Conservation (phyloP, 192 early-diverging fungal species). For the Coemansia sp. region DNA sequence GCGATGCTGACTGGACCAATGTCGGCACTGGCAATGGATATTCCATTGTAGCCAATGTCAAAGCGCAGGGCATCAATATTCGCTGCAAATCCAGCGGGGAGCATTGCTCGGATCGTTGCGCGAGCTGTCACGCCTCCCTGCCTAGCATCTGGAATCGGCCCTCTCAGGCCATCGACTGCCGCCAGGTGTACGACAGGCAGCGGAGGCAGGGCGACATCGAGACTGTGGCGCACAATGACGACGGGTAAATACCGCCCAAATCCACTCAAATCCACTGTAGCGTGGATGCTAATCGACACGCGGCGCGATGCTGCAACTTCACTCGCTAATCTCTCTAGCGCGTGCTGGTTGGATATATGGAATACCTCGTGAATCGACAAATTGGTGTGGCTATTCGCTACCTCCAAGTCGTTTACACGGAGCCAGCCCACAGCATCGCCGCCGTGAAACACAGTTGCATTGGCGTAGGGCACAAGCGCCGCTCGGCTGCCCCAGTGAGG, state of each 20-base stretch:
- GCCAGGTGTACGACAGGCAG: slow-evolving; percentile 1
- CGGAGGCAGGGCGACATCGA: slow-evolving; percentile 23
- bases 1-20: slow-evolving; percentile 18
- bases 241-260: slow-evolving; percentile 37
- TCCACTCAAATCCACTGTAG: slow-evolving; percentile 26
- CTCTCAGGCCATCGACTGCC: slow-evolving; percentile 17
- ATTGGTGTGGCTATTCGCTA: slow-evolving; percentile 5
- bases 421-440: slow-evolving; percentile 35
- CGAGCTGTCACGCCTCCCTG: slow-evolving; percentile 19
- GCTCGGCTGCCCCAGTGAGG: slow-evolving; percentile 12
- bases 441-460: slow-evolving; percentile 35
- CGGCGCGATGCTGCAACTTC: slow-evolving; percentile 22
- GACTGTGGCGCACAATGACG: slow-evolving; percentile 12
- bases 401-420: slow-evolving; percentile 12
- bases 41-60: slow-evolving; percentile 17
- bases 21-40: slow-evolving; percentile 18
- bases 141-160: slow-evolving; percentile 14
- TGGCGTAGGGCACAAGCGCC: slow-evolving; percentile 21
- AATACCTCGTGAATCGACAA: slow-evolving; percentile 31
- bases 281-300: slow-evolving; percentile 10
- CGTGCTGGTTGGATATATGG: slow-evolving; percentile 24
- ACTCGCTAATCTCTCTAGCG: slow-evolving; percentile 26
- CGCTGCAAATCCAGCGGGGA: slow-evolving; percentile 19
- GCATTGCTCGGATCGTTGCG: slow-evolving; percentile 8
- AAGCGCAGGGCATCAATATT: slow-evolving; percentile 27